Percentiles rank a stretch among this genome's conserved stretches.
phyloP scores from a whole-genome alignment of 495 filamentous ascomycete species.

The Aspergillus saccharolyticus region DNA sequence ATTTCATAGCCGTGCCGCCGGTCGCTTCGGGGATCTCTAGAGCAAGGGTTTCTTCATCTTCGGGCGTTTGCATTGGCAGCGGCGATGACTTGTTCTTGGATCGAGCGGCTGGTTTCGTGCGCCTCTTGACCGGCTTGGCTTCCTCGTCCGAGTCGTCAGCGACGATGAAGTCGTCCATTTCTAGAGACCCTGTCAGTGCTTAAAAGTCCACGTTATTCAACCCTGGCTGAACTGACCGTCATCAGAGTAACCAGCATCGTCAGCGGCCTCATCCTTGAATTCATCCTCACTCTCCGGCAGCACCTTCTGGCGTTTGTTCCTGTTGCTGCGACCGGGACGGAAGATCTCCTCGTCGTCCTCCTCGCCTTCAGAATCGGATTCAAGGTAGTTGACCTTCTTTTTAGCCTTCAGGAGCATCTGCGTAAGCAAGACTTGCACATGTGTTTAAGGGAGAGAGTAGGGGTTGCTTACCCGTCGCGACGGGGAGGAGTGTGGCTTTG shows the following conservation, averaged over 20 bases:
- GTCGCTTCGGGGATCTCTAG: constrained; percentile 47
- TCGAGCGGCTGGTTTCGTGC: constrained; percentile 57
- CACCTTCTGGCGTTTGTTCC: constrained; percentile 49
- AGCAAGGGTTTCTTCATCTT: constrained; percentile 50
- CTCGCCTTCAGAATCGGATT: constrained; percentile 50
- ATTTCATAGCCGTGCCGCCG: constrained; percentile 73
- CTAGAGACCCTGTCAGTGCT: constrained; percentile 35
- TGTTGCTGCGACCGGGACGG: constrained; percentile 36
- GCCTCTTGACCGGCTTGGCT: constrained; percentile 58
- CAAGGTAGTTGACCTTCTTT: constrained; percentile 44
- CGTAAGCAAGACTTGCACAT: not conserved
- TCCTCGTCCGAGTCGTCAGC: constrained; percentile 79
- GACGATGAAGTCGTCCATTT: constrained; percentile 82
- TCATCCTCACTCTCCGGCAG: constrained; percentile 60
- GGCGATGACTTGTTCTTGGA: constrained; percentile 51
- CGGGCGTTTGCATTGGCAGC: constrained; percentile 39
- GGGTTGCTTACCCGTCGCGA: constrained; percentile 39
- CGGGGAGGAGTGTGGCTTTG: constrained; percentile 32
- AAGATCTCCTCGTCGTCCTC: constrained; percentile 52
- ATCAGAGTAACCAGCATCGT: constrained; percentile 48
- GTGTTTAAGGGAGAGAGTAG: not conserved
- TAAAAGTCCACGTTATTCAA: too few species aligned
- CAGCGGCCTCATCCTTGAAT: constrained; percentile 56
- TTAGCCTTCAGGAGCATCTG: constrained; percentile 29
- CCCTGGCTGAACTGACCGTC: constrained; percentile 52